Evolutionary conservation across 2,329 filamentous ascomycete genomes (phyloP), one percentile per base, ranked within the genome.

Genomic region (Fusarium sp.): DNA sequence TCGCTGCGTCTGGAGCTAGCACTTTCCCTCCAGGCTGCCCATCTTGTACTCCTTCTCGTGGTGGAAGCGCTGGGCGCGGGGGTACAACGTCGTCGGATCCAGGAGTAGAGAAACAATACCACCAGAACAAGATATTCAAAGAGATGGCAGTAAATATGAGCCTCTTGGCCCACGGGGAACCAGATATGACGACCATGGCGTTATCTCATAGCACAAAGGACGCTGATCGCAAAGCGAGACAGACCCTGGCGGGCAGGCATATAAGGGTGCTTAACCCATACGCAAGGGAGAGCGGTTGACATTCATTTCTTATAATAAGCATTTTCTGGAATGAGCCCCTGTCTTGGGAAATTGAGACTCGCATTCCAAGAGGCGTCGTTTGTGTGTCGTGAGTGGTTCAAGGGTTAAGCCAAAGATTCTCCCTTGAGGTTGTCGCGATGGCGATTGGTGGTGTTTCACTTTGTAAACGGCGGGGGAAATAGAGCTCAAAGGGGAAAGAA

Each of bases 291-390:
- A 7, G 18, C 18, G 45, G 38, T 6, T 18, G 45, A 31, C 13
- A 63, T 58, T 20, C 44, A n/a, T 44, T 52, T 26, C 43, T 33
- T 49, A 18, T 24, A 33, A 26, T 38, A 10, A 38, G 7, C 20
- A 38, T 17, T 40, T 52, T 42, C 28, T 58, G 66, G 62, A 69
- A 69, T 69, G 66, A 56, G 49, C 57, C 66, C 66, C 66, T 69
- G 57, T 59, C 61, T 53, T 53, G 45, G 24, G 18, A 34, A 38
- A 46, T 43, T 7, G 43, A 49, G 24, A 54, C 48, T 33, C 7
- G 42, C 66, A 69, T 69, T 69, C 66, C 66, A 36, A 4, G 6
- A 48, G 31, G 15, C 5, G 28, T 8, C 2, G n/a, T 4, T 20
- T 11, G 18, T 8, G 8, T 31, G 24, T 33, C 18, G 46, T 15